A percentile compares a stretch with the other conserved stretches of the same genome.
Evolutionary conservation across 768 basidiomycete species (phyloP).

Genomic region (Udeniomyces megalosporus): DNA sequence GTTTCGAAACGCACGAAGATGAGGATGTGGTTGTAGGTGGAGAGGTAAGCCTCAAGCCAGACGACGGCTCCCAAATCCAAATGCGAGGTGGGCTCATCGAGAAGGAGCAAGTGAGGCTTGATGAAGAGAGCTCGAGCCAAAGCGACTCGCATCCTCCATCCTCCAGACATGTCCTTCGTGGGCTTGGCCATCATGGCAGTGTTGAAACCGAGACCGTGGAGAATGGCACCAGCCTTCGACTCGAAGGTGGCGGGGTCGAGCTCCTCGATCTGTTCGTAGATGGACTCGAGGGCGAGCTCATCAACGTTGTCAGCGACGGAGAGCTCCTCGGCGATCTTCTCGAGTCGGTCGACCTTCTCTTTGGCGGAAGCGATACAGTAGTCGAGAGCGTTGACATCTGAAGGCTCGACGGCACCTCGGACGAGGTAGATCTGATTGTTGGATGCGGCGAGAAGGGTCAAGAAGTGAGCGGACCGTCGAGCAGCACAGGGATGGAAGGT

Average conservation of each 20-base stretch:
- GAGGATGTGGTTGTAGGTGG: conserved; percentile 96
- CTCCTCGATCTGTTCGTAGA: conserved; percentile 93
- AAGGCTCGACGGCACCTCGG: conserved; percentile 84
- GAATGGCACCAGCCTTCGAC: conserved; percentile 81
- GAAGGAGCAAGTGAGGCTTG: conserved; percentile 84
- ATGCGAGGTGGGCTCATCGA: conserved; percentile 74
- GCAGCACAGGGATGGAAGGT: background rate
- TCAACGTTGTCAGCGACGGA: conserved; percentile 79
- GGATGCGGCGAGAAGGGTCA: background rate
- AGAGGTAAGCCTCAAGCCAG: conserved; percentile 95
- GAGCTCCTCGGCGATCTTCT: conserved; percentile 83
- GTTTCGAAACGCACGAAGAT: conserved; percentile 33
- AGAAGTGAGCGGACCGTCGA: background rate
- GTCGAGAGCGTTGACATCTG: conserved; percentile 88
- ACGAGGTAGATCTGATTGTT: conserved; percentile 92
- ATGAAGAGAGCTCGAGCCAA: conserved; percentile 89
- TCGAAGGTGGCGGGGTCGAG: conserved; percentile 92
- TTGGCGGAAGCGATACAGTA: conserved; percentile 87
- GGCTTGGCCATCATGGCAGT: conserved; percentile 85
- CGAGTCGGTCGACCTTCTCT: conserved; percentile 81
- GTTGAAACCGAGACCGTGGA: conserved; percentile 92
- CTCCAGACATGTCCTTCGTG: conserved; percentile 97
- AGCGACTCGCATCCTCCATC: conserved; percentile 98
- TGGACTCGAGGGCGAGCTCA: conserved; percentile 66
- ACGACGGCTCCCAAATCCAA: conserved; percentile 95